Evolutionary conservation across 192 early-diverging fungal genomes (phyloP).

Genomic region (Lobulomyces angularis): DNA sequence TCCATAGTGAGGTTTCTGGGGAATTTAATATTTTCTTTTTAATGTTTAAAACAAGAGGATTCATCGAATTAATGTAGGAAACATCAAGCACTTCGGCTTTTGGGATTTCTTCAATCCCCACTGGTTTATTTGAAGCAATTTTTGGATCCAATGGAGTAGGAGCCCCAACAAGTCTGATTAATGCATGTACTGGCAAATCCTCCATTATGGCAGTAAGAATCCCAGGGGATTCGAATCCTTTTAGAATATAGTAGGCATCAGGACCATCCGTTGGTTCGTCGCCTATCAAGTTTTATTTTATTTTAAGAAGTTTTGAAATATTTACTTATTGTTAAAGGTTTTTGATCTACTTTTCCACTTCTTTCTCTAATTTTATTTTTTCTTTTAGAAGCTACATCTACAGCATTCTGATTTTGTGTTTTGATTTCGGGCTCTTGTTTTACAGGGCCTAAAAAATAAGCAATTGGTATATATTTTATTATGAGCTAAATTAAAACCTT

Average conservation of each 20-base stretch:
- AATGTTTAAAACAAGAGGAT: no score
- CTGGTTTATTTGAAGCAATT: no score
- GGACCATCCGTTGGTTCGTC: conserved; percentile 41
- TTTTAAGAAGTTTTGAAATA: no score
- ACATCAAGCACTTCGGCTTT: no score
- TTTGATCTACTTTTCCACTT: conserved; percentile 20
- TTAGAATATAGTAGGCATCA: conserved; percentile 31
- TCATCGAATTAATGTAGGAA: no score
- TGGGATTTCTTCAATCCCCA: no score
- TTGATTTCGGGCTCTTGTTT: conserved; percentile 14
- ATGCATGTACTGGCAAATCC: no score
- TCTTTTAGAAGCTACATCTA: conserved; percentile 23
- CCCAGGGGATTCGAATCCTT: conserved; percentile 24
- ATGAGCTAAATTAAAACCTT: conserved; percentile 10
- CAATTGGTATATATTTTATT: conserved; percentile 23
- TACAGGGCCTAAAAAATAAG: background rate
- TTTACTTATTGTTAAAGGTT: no score
- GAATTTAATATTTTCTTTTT: conserved; percentile 7
- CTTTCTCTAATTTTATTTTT: conserved; percentile 32
- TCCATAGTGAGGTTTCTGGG: conserved; percentile 18
- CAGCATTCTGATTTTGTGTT: conserved; percentile 12
- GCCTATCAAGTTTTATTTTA: no score
- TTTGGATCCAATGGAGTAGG: no score
- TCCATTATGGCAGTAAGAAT: conserved; percentile 26
- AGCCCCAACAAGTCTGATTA: no score